Conservation (phyloP, 139 green algal species). For the Desmodesmus armatus region DNA sequence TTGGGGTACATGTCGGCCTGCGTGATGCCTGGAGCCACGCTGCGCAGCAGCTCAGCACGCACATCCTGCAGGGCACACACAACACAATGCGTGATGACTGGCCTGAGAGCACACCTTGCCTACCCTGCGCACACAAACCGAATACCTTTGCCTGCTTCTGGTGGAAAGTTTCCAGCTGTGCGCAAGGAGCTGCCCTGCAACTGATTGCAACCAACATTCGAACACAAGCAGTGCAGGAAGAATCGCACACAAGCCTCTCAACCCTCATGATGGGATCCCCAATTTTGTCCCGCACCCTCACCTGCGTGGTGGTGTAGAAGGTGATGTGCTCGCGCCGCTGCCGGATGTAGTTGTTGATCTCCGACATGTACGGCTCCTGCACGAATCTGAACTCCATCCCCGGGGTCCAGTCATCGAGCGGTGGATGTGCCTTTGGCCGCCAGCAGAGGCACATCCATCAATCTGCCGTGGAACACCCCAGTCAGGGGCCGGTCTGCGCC, state of each 20-base stretch:
- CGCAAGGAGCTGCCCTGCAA: too few species aligned
- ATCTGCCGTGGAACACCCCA: constrained; percentile 4
- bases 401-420: constrained; percentile 42
- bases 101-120: neutral
- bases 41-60: constrained; percentile 57
- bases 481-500: constrained; percentile 15
- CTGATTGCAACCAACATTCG: too few species aligned
- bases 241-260: neutral
- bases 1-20: constrained; percentile 58
- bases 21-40: constrained; percentile 57
- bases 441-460: constrained; percentile 54
- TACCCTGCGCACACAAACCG: too few species aligned
- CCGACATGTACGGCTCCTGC: constrained; percentile 63
- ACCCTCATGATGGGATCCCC: neutral
- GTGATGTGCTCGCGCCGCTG: constrained; percentile 62
- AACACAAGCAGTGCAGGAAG: too few species aligned
- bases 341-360: constrained; percentile 67
- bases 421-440: constrained; percentile 33
- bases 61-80: constrained; percentile 56
- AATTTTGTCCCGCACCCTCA: neutral
- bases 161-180: too few species aligned
- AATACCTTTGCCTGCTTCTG: too few species aligned
- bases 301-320: constrained; percentile 52
- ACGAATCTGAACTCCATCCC: constrained; percentile 44
- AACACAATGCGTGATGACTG: neutral